Evolutionary conservation across 176 grass and related monocot genomes (phyloP), one percentile per base, ranked within the genome.

Genomic region (Cymbopogon citratus): DNA sequence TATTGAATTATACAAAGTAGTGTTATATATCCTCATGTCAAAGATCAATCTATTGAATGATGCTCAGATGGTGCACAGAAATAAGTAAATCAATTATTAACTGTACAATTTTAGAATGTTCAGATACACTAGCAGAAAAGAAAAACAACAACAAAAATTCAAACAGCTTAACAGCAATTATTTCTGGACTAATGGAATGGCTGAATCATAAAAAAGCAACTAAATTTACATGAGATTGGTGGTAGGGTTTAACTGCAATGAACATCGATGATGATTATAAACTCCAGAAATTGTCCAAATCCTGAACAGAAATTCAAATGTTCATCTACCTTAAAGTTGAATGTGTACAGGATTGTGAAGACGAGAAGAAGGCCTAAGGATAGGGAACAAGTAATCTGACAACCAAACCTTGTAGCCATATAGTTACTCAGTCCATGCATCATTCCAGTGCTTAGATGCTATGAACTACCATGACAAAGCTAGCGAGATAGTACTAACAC

Each of bases 401-500:
- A 40, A 43, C 63, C 1, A 27, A n/a, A n/a, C n/a, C n/a, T n/a
- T n/a, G 43, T 64, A 38, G 8, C 66, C 28, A 44, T 81, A 63
- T 34, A 31, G 35, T 40, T 73, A 72, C 21, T 29, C 69, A 69
- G 26, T 52, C 19, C 27, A 77, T 57, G 73, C 38, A 85, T 12
- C 28, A 57, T 62, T 76, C 29, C 19, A 80, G 52, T 63, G 28
- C 12, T 80, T 75, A 24, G 60, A 62, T 67, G 5, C 68, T 69
- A 66, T 6, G 7, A 33, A 77, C 12, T 82, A 21, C 33, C 23
- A 45, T 78, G 49, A 24, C 27, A 69, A 51, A 60, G 73, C 16
- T 44, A 77, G 16, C 9, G 14, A 82, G 59, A 66, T 46, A 77
- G 23, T 10, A 90, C 24, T 75, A 76, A 65, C 43, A 68, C 28